Conservation (phyloP, 345 rosid genomes). For the Jatropha curcas region DNA sequence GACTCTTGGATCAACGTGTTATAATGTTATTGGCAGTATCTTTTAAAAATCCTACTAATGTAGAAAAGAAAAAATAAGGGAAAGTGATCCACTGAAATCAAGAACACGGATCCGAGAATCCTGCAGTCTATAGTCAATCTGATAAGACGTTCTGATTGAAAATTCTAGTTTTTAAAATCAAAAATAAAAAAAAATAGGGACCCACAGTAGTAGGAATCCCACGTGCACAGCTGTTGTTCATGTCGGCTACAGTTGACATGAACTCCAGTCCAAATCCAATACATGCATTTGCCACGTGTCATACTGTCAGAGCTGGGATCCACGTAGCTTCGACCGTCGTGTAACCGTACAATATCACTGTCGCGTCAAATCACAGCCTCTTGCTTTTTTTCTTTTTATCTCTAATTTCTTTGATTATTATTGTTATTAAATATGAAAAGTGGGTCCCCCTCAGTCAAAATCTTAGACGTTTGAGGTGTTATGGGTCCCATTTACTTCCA, state of each 20-base stretch:
- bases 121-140: constrained; percentile 32
- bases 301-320: not conserved
- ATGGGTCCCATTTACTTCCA: constrained; percentile 9
- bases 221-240: constrained; percentile 37
- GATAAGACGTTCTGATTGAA: constrained; percentile 27
- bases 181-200: not conserved
- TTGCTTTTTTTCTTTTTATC: not conserved
- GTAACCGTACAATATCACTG: constrained; percentile 24
- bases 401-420: not conserved
- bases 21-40: too few species aligned
- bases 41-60: not conserved
- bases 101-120: constrained; percentile 28
- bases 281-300: constrained; percentile 23
- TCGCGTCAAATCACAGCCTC: constrained; percentile 14
- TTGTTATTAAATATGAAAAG: not conserved
- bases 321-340: not conserved
- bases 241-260: constrained; percentile 39
- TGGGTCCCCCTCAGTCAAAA: not conserved
- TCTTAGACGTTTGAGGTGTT: not conserved
- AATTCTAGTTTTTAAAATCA: constrained; percentile 5
- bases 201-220: constrained; percentile 26
- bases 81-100: not conserved
- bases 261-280: not conserved
- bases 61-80: not conserved
- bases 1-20: too few species aligned